phyloP scores from a whole-genome alignment of 1,139 yeast genomes.

The Kurtzmaniella quercitrusa region DNA sequence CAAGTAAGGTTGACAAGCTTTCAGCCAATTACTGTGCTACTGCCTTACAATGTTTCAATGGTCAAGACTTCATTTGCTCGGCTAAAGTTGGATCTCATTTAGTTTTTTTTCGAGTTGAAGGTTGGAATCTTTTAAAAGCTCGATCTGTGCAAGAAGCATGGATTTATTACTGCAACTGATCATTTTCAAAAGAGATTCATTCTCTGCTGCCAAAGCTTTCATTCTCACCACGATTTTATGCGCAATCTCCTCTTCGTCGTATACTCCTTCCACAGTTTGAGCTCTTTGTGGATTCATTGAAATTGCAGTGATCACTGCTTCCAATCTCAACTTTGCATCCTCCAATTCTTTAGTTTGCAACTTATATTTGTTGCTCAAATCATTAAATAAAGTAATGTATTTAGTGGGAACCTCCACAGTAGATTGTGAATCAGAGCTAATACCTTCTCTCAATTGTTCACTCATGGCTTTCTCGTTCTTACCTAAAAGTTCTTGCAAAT shows the following conservation, averaged over 20 bases:
- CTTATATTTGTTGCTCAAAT: slow-evolving; percentile 47
- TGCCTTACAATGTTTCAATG: too few relatives aligned
- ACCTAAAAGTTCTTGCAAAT: slow-evolving; percentile 27
- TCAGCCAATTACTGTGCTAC: too few relatives aligned
- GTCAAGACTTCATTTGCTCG: neutral
- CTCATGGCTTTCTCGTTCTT: neutral
- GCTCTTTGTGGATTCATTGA: slow-evolving; percentile 12
- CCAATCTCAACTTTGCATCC: slow-evolving; percentile 58
- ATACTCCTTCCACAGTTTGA: slow-evolving; percentile 47
- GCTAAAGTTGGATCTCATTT: neutral
- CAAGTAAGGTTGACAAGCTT: too few relatives aligned
- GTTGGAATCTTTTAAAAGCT: slow-evolving; percentile 46
- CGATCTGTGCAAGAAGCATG: slow-evolving; percentile 66
- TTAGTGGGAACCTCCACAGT: slow-evolving; percentile 33
- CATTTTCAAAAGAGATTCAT: slow-evolving; percentile 65
- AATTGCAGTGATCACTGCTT: slow-evolving; percentile 41
- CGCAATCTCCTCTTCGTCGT: slow-evolving; percentile 72
- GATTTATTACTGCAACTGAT: slow-evolving; percentile 68
- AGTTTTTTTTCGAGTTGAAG: slow-evolving; percentile 13
- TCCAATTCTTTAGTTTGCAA: slow-evolving; percentile 52
- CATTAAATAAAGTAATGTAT: slow-evolving; percentile 45
- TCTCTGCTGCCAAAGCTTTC: slow-evolving; percentile 61
- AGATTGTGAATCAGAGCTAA: neutral
- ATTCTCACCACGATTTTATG: slow-evolving; percentile 70
- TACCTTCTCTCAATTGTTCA: neutral